phyloP scores from a whole-genome alignment of 176 grass and related monocot species.

The Tillandsia fasciculata region DNA sequence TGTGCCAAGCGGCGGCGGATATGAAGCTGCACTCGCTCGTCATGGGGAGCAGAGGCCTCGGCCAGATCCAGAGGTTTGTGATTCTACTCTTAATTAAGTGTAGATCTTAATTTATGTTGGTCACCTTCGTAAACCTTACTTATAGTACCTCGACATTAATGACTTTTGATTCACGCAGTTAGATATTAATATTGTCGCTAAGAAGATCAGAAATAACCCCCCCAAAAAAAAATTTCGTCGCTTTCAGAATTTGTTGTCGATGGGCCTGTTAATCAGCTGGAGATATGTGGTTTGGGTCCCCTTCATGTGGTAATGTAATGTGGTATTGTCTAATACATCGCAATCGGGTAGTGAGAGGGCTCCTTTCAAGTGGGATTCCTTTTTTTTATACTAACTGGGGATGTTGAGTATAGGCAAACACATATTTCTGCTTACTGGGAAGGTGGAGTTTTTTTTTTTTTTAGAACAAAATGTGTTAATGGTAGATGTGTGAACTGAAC shows the following conservation, averaged over 20 bases:
- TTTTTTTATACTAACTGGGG: neutral
- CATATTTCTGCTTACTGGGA: neutral
- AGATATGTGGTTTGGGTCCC: neutral
- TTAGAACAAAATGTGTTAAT: too few relatives aligned
- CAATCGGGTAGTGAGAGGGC: neutral
- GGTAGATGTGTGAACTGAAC: too few relatives aligned
- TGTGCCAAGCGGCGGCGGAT: slow-evolving; percentile 61
- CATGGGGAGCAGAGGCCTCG: slow-evolving; percentile 80
- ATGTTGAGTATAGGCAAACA: too few relatives aligned
- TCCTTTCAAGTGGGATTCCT: neutral
- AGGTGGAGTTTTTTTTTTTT: too few relatives aligned
- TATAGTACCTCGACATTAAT: too few relatives aligned
- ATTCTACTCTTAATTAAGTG: too few relatives aligned
- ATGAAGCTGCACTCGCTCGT: slow-evolving; percentile 59
- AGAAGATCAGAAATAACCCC: too few relatives aligned
- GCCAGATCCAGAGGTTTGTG: slow-evolving; percentile 59
- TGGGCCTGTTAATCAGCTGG: too few relatives aligned
- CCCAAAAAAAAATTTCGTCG: too few relatives aligned
- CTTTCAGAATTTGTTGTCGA: too few relatives aligned
- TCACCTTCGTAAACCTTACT: neutral
- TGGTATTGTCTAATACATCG: neutral
- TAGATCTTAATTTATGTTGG: neutral
- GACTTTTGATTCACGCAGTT: too few relatives aligned
- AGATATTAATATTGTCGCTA: too few relatives aligned
- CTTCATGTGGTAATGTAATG: neutral